Base-by-base conservation (phyloP, 306 rosid species). In the Cicer judaicum region DNA sequence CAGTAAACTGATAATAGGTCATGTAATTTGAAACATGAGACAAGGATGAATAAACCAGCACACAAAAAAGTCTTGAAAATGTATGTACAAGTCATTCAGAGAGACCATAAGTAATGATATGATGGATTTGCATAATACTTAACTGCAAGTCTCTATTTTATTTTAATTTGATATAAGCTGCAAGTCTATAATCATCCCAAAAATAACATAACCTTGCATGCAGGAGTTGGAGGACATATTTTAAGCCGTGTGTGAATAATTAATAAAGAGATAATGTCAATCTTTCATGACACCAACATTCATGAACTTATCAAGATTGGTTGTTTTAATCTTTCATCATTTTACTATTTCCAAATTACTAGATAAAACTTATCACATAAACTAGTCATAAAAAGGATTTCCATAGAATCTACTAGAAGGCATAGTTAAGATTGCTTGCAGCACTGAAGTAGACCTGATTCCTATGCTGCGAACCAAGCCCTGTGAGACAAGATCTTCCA, bases 381-480 rank as follows among this genome's bases (percentile, higher is more conserved):
- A 71, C 29, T 59, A 65, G 36, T 43, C 61, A 70, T 41, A 15
- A 49, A 54, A n/a, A 60, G 1, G 6, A 43, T 43, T 52, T 39
- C 7, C 14, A 48, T 54, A 12, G 21, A 38, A 80, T 54, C 56
- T 34, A 68, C 55, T 48, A 56, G 60, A 78, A 44, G 34, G 5
- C 36, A 53, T 18, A 57, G 15, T 2, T 5, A 71, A 63, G 44
- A 56, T 8, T 43, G 56, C 8, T 61, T 42, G 53, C 21, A 49
- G 43, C 18, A 57, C 15, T 42, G 68, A 57, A 56, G 12, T 60
- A 73, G n/a, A 94, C 98, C 98, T 94, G 91, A 86, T 86, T 8
- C 98, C 98, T 75, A 94, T 94, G 87, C 98, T 90, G 68, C 92
- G 95, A 64, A 88, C 98, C 86, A 94, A 87, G 78, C 98, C 97